phyloP scores from a whole-genome alignment of 495 filamentous ascomycete genomes.

The Daldinia loculata region DNA sequence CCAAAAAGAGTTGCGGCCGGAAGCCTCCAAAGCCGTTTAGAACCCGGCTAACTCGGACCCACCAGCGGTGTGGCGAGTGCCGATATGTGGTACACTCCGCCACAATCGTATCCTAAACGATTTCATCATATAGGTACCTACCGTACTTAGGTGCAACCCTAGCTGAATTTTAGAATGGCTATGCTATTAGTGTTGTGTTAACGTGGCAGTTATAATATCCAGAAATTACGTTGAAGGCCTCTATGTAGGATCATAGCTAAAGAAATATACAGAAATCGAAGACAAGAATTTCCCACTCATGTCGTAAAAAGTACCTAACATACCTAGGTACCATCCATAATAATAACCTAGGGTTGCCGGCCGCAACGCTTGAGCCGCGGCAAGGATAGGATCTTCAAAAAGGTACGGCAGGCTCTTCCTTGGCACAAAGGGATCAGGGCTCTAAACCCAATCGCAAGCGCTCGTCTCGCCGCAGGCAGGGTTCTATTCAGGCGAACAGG shows the following conservation, averaged over 20 bases:
- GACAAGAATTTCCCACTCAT: conserved; percentile 12
- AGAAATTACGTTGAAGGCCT: conserved; percentile 11
- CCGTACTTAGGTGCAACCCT: background rate
- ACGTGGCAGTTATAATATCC: conserved; percentile 44
- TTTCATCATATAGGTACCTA: too few relatives aligned
- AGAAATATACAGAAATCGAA: conserved; percentile 10
- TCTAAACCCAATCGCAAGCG: conserved; percentile 50
- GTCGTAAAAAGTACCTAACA: conserved; percentile 7
- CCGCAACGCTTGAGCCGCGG: conserved; percentile 10
- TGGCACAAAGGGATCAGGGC: conserved; percentile 37
- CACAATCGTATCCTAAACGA: conserved; percentile 37
- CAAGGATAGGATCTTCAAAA: conserved; percentile 27
- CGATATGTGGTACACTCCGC: conserved; percentile 38
- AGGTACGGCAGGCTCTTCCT: conserved; percentile 46
- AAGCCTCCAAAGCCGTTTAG: conserved; percentile 15
- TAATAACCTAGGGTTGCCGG: background rate
- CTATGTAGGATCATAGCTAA: conserved; percentile 4
- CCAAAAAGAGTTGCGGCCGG: conserved; percentile 17
- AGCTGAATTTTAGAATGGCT: conserved; percentile 21
- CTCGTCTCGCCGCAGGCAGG: conserved; percentile 45
- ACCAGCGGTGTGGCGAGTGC: conserved; percentile 39
- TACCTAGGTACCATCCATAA: background rate
- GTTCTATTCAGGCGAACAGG: conserved; percentile 48
- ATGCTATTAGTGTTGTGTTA: conserved; percentile 31
- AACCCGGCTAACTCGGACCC: conserved; percentile 29